Evolutionary conservation across 805 yeast species (phyloP), one percentile per base, ranked within the genome.

Genomic region (Ogataea zsoltii): DNA sequence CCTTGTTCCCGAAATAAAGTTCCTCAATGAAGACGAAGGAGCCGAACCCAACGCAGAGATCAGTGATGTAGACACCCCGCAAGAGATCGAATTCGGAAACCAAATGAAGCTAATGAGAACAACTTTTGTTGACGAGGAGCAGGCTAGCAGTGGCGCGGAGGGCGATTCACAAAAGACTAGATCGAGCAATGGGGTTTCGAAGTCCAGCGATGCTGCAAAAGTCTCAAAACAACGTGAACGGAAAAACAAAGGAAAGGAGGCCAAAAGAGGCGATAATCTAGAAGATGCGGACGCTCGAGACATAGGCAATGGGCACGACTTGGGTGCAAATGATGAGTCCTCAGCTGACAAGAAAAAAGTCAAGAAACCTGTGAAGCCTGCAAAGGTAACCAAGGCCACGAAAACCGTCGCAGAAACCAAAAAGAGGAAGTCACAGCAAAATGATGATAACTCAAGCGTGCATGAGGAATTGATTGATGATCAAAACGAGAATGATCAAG

Each of bases 21-120:
- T 26, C 30, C 21, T 33, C 9, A 16, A 42, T 12, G 30, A 33
- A 4, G 15, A 16, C 4, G 43, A 45, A 10, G 33, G n/a, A 4
- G 21, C 16, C 15, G 53, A 51, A 38, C 46, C 46, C 5, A 14
- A 33, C 6, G 23, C 30, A 5, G 30, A 36, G 1, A 19, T 51
- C 14, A 48, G 74, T 54, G 82, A 78, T 56, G 60, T 62, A 19
- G 83, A 78, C 51, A 71, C 81, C 1, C 72, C 67, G 13, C 67
- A 61, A 44, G 83, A 79, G 57, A 63, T 70, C 30, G 74, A 67
- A 33, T 77, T 71, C 57, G 76, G 80, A 1, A 69, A 67, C 15
- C 67, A 63, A 33, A 78, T 79, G 83, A 72, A 68, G 53, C 58
- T 61, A 42, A 58, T 73, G 16, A 67, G 83, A 47, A 50, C 65